Evolutionary conservation across 202 grass and related monocot species (phyloP).

Genomic region (Cymbopogon flexuosus): DNA sequence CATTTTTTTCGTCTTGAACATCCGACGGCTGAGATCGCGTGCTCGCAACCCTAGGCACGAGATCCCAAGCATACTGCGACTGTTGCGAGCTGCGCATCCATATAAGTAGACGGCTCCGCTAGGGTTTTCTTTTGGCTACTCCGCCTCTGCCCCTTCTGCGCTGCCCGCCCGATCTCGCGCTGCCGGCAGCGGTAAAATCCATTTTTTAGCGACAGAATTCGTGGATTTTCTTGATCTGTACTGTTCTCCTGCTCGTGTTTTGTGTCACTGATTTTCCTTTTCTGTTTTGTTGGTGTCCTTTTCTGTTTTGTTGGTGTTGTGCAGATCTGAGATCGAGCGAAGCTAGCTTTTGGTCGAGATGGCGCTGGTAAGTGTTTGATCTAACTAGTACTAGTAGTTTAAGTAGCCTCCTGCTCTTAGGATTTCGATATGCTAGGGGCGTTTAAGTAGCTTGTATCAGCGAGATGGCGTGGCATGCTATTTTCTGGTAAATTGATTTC

Average conservation of each 20-base stretch:
- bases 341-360: slow-evolving; percentile 16
- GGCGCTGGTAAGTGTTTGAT: slow-evolving; percentile 28
- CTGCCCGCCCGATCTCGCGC: background rate
- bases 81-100: too few relatives aligned
- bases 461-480: background rate
- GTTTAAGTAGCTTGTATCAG: background rate
- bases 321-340: slow-evolving; percentile 24
- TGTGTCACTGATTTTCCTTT: background rate
- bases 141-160: background rate
- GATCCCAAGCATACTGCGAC: too few relatives aligned
- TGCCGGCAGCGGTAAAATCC: background rate
- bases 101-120: background rate
- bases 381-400: background rate
- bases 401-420: background rate
- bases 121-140: background rate
- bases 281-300: too few relatives aligned
- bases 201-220: background rate
- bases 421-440: background rate
- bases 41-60: too few relatives aligned
- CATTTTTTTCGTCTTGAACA: background rate
- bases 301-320: background rate
- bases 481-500: background rate
- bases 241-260: background rate
- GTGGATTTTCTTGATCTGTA: background rate
- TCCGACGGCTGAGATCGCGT: background rate